phyloP scores from a whole-genome alignment of 345 rosid genomes.

The Syzygium aqueum region DNA sequence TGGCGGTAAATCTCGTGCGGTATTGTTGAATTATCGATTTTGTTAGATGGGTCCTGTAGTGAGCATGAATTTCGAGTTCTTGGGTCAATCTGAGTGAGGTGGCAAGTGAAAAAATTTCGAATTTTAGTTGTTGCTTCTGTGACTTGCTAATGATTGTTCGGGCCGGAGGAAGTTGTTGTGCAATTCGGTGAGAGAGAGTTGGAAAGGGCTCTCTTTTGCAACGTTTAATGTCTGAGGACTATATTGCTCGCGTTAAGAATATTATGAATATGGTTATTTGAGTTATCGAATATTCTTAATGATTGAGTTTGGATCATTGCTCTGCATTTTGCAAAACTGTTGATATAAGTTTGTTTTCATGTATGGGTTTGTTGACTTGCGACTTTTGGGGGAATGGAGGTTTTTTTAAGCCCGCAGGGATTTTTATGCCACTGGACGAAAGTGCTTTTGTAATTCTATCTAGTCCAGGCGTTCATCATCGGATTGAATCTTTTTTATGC shows the following conservation, averaged over 20 bases:
- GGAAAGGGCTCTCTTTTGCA: neutral
- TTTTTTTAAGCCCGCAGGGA: neutral
- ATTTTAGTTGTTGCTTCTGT: neutral
- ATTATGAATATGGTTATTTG: neutral
- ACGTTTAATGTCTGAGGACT: neutral
- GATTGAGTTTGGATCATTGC: neutral
- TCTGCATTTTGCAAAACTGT: neutral
- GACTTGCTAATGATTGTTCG: neutral
- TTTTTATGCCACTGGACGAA: neutral
- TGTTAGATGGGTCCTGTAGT: accelerated
- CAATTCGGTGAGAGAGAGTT: neutral
- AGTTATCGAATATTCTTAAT: neutral
- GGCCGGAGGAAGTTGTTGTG: neutral
- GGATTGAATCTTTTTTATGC: neutral
- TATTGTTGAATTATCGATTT: neutral
- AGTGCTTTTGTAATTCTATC: neutral
- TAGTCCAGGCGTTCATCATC: neutral
- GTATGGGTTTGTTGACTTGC: neutral
- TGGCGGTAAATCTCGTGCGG: neutral
- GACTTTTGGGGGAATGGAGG: neutral
- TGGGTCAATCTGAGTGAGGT: neutral
- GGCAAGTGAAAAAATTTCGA: neutral
- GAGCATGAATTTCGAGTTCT: neutral
- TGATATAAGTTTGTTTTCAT: neutral
- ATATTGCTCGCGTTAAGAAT: neutral